Conservation (phyloP, 2,329 filamentous ascomycete genomes). For the Monosporascus sp. region DNA sequence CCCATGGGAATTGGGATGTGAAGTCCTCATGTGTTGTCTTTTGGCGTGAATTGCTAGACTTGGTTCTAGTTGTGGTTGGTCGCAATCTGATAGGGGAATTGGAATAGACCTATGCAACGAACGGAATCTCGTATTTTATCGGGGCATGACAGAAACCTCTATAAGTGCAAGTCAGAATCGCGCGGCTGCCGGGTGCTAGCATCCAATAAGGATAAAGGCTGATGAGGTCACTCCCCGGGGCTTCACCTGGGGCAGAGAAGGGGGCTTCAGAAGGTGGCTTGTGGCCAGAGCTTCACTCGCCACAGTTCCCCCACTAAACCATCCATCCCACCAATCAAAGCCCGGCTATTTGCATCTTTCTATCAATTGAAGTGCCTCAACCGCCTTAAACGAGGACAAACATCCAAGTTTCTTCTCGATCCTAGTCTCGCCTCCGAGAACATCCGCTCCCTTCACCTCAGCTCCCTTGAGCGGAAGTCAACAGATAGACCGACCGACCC, state of each 20-base stretch:
- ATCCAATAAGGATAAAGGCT: constrained; percentile 1
- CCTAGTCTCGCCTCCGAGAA: constrained; percentile 1
- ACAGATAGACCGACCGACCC: constrained; percentile 1
- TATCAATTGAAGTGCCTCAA: constrained; percentile 25
- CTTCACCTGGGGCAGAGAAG: neutral
- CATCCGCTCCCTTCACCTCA: constrained; percentile 23
- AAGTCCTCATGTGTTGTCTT: too few relatives aligned
- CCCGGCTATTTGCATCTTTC: constrained; percentile 16
- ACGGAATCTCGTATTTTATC: too few relatives aligned
- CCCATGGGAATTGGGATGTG: too few relatives aligned
- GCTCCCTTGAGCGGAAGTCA: constrained; percentile 32
- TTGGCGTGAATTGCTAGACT: too few relatives aligned
- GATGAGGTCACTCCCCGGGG: constrained; percentile 11
- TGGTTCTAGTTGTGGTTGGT: too few relatives aligned
- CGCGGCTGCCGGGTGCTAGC: too few relatives aligned
- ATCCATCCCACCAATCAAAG: constrained; percentile 16
- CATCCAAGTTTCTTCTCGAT: constrained; percentile 8
- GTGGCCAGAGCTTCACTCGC: constrained; percentile 20
- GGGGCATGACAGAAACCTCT: too few relatives aligned
- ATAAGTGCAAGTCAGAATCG: too few relatives aligned
- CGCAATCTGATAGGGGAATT: too few relatives aligned
- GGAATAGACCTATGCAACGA: too few relatives aligned
- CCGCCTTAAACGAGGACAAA: constrained; percentile 16
- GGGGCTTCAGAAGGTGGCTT: neutral
- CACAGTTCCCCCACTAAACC: constrained; percentile 12